phyloP scores from a whole-genome alignment of 306 rosid genomes.

The Prosopis cineraria region DNA sequence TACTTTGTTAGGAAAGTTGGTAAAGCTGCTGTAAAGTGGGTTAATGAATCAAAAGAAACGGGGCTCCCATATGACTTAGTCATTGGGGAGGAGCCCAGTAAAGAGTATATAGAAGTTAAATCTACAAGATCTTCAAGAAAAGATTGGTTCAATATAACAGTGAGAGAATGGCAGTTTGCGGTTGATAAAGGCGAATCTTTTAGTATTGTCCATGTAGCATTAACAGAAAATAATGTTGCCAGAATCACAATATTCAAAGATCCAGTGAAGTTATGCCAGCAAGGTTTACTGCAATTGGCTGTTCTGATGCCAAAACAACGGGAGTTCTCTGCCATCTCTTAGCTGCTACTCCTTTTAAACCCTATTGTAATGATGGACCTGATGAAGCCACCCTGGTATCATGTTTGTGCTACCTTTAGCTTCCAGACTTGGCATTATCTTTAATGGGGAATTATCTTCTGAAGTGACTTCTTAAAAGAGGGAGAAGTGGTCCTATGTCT shows the following conservation, averaged over 20 bases:
- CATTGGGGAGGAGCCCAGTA: constrained; percentile 42
- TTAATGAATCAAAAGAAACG: constrained; percentile 67
- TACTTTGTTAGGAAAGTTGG: constrained; percentile 58
- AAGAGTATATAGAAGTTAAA: constrained; percentile 82
- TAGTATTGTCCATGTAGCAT: constrained; percentile 72
- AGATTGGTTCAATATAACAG: constrained; percentile 83
- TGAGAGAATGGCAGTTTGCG: constrained; percentile 84
- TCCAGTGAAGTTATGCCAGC: constrained; percentile 67
- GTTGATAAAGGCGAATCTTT: constrained; percentile 66
- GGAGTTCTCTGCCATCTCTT: constrained; percentile 47
- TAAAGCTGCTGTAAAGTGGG: constrained; percentile 62
- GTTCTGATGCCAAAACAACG: constrained; percentile 64
- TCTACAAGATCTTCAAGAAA: constrained; percentile 73
- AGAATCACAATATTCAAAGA: constrained; percentile 62
- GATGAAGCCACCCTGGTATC: not conserved
- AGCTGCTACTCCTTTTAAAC: constrained; percentile 24
- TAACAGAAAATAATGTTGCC: constrained; percentile 51
- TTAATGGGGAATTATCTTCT: not conserved
- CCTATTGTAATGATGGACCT: not conserved
- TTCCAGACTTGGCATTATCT: not conserved
- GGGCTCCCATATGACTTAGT: constrained; percentile 80
- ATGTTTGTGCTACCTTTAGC: constrained; percentile 14
- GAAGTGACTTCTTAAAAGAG: not conserved
- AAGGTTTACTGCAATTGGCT: constrained; percentile 67
- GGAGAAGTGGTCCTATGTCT: not conserved